Evolutionary conservation across 2,329 filamentous ascomycete genomes (phyloP), one percentile per base, ranked within the genome.

Genomic region (Cladosporium sp.): DNA sequence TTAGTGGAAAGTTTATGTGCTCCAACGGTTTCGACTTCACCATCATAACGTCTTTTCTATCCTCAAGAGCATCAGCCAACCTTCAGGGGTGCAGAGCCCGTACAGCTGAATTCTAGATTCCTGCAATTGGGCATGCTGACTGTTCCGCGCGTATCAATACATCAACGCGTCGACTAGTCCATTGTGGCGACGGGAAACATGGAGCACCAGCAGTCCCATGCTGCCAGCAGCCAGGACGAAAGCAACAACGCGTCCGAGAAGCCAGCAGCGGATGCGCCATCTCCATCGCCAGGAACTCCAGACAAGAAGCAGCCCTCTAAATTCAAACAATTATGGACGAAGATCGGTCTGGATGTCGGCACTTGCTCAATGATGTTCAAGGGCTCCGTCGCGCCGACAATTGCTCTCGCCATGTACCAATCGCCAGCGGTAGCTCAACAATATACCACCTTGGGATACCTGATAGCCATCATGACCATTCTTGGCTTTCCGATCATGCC

Each of bases 401-500:
- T 73, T 39, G 66, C 63, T 24, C 63, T 73, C 37, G 69, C 71
- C 8, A 66, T 67, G 58, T 71, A 67, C 53, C 83, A 85, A 66
- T 72, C 78, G 1, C 64, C 71, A 13, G 59, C 69, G 1, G 75
- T 85, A 24, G 77, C 80, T 25, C 64, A 64, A 50, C 77, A 73
- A 56, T 90, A 80, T 68, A 71, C 70, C 48, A 87, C 79, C 0
- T 68, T 82, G 8, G 81, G 83, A 13, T 84, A 90, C 66, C 75
- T 91, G 2, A 74, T 88, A 3, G 81, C 84, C 48, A 84, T 91
- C 61, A 78, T 88, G 53, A 80, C 81, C 2, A 81, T 90, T 25
- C 69, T 91, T 3, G 81, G 82, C 1, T 78, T 90, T 61, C 77
- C 81, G 20, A 82, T 90, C 60, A 80, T 90, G 74, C 87, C 88